phyloP scores from a whole-genome alignment of 768 basidiomycete species.

The Leccinum uliginosum region DNA sequence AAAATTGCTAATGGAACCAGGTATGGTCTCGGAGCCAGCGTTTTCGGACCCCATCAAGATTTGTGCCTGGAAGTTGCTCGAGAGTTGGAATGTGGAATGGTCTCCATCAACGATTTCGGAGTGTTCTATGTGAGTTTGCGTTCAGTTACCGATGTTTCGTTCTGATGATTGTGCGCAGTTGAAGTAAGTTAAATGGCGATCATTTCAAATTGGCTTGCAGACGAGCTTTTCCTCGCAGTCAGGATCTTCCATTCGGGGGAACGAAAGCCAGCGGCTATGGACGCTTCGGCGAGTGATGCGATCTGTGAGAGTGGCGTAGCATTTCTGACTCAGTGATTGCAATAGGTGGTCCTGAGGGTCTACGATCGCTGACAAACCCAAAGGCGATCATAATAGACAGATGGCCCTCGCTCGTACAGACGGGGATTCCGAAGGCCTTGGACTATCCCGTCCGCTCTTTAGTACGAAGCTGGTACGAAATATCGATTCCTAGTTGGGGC shows the following conservation, averaged over 20 bases:
- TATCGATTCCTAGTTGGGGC: neutral
- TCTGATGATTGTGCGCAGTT: slow-evolving; percentile 39
- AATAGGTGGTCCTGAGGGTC: slow-evolving; percentile 87
- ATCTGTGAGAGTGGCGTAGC: neutral
- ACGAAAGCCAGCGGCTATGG: slow-evolving; percentile 90
- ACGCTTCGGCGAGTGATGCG: slow-evolving; percentile 64
- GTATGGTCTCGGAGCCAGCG: slow-evolving; percentile 90
- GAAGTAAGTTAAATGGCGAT: slow-evolving; percentile 45
- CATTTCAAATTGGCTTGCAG: slow-evolving; percentile 3
- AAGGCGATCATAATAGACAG: slow-evolving; percentile 87
- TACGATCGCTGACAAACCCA: slow-evolving; percentile 80
- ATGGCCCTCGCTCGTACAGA: slow-evolving; percentile 80
- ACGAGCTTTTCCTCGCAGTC: slow-evolving; percentile 37
- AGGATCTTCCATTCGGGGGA: slow-evolving; percentile 95
- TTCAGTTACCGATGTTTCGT: slow-evolving; percentile 1
- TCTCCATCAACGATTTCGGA: slow-evolving; percentile 92
- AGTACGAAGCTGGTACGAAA: slow-evolving; percentile 65
- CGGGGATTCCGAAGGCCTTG: slow-evolving; percentile 77
- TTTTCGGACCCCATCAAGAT: slow-evolving; percentile 84
- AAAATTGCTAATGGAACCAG: slow-evolving; percentile 82
- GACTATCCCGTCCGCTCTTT: slow-evolving; percentile 83
- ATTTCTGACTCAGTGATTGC: slow-evolving; percentile 3
- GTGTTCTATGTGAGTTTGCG: slow-evolving; percentile 68
- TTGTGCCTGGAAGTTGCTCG: slow-evolving; percentile 78
- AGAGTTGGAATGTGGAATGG: slow-evolving; percentile 91